These are phyloP conservation scores for Botrytis squamosa DNA, from an alignment of 2,329 filamentous ascomycete species.

Conservation along the genomic window DNA sequence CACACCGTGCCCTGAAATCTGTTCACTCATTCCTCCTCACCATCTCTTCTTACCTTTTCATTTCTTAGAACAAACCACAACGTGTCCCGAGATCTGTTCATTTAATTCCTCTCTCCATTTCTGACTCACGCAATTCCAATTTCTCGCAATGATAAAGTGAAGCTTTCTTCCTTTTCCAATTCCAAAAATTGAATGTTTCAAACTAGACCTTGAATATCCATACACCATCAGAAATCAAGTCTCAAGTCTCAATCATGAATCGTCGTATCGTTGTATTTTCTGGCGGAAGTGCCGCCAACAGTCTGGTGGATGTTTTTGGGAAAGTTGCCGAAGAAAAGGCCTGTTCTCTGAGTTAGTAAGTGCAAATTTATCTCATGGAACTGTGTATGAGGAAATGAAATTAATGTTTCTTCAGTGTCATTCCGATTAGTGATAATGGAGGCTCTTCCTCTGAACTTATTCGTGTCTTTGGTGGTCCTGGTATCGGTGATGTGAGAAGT, in stretches of 20 bases:
- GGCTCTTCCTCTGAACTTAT: constrained; percentile 93
- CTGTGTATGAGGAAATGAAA: not conserved
- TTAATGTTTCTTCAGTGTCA: constrained; percentile 63
- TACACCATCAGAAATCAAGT: not conserved
- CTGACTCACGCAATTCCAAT: not conserved
- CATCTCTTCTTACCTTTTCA: not conserved
- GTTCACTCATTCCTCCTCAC: not conserved
- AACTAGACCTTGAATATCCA: not conserved
- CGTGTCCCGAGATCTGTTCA: constrained; percentile 17
- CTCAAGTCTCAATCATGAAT: constrained; percentile 23
- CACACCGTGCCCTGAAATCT: constrained; percentile 16
- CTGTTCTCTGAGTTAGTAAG: constrained; percentile 40
- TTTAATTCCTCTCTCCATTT: not conserved
- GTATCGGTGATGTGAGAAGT: constrained; percentile 77
- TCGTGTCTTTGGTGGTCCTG: constrained; percentile 89
- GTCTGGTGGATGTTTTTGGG: constrained; percentile 85
- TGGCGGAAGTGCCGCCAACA: constrained; percentile 92
- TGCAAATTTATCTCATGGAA: constrained; percentile 7
- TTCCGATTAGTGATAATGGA: constrained; percentile 94
- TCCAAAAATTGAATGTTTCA: not conserved
- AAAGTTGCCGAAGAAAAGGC: constrained; percentile 44
- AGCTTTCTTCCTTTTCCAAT: not conserved
- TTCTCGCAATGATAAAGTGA: not conserved
- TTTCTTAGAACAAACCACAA: not conserved
- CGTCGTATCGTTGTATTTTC: constrained; percentile 73